Percentiles rank a stretch among this genome's conserved stretches.
phyloP scores from a whole-genome alignment of 2,329 filamentous ascomycete genomes.

The Talaromyces sp. region DNA sequence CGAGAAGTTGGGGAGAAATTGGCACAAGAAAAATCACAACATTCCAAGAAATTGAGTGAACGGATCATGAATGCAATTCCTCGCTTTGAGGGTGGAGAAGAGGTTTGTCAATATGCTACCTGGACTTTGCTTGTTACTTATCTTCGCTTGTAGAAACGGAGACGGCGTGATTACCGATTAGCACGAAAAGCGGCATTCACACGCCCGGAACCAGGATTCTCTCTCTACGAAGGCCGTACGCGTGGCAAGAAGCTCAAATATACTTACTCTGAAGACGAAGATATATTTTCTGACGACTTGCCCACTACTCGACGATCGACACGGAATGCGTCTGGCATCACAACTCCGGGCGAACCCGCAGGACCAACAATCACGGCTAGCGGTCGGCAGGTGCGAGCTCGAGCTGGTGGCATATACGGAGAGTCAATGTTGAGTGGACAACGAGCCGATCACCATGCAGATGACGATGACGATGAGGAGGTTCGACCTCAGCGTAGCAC shows the following conservation, averaged over 20 bases:
- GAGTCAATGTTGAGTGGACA: slow-evolving; percentile 57
- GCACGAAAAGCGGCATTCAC: slow-evolving; percentile 82
- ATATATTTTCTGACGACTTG: slow-evolving; percentile 60
- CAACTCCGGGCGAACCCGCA: slow-evolving; percentile 66
- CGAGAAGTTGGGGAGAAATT: slow-evolving; percentile 72
- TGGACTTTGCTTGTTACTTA: not conserved
- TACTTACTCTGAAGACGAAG: slow-evolving; percentile 88
- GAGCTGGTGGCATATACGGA: slow-evolving; percentile 54
- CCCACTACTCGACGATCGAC: slow-evolving; percentile 63
- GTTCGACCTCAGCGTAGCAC: slow-evolving; percentile 39
- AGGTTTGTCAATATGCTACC: slow-evolving; percentile 54
- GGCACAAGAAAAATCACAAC: slow-evolving; percentile 73
- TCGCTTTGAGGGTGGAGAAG: slow-evolving; percentile 88
- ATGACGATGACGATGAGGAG: slow-evolving; percentile 45
- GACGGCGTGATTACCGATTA: slow-evolving; percentile 85
- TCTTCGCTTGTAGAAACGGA: slow-evolving; percentile 67
- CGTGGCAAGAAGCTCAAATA: slow-evolving; percentile 95
- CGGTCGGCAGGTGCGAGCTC: slow-evolving; percentile 70
- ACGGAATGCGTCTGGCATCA: slow-evolving; percentile 65
- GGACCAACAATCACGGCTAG: slow-evolving; percentile 73
- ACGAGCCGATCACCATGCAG: slow-evolving; percentile 38
- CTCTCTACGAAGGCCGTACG: slow-evolving; percentile 92
- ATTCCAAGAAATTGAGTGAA: slow-evolving; percentile 72
- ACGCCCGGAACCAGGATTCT: slow-evolving; percentile 83
- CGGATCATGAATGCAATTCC: slow-evolving; percentile 78